Evolutionary conservation across 2,329 filamentous ascomycete genomes (phyloP).

Genomic region (Colletotrichum tabaci): DNA sequence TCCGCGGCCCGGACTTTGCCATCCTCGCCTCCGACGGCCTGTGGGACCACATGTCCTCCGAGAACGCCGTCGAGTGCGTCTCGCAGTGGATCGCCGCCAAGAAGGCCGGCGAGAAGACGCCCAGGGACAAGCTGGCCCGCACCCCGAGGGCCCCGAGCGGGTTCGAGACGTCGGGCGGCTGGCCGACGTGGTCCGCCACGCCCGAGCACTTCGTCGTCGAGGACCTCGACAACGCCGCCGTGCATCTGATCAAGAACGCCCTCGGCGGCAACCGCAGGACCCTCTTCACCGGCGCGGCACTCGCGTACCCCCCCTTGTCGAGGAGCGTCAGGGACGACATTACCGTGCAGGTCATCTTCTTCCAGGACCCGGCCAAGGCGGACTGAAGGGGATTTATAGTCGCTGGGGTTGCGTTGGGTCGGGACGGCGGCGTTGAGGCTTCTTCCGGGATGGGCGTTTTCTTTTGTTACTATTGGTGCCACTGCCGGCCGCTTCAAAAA

Average conservation of each 20-base stretch:
- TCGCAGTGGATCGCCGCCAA: slow-evolving; percentile 63
- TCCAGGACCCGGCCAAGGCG: slow-evolving; percentile 28
- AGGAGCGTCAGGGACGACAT: slow-evolving; percentile 79
- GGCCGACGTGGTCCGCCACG: slow-evolving; percentile 43
- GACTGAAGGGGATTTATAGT: not conserved
- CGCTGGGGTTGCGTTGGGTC: not conserved
- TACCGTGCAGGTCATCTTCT: slow-evolving; percentile 87
- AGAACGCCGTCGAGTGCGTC: slow-evolving; percentile 71
- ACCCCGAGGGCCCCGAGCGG: not conserved
- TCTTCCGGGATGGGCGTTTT: not conserved
- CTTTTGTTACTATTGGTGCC: too few relatives aligned
- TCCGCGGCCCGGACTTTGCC: slow-evolving; percentile 68
- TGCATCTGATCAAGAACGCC: slow-evolving; percentile 85
- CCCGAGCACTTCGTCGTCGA: slow-evolving; percentile 78
- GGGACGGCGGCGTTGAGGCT: not conserved
- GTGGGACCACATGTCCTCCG: slow-evolving; percentile 73
- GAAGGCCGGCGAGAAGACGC: slow-evolving; percentile 20
- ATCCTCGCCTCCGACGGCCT: slow-evolving; percentile 78
- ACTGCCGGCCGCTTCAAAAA: too few relatives aligned
- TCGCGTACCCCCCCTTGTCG: slow-evolving; percentile 81
- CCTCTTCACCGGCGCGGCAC: slow-evolving; percentile 77
- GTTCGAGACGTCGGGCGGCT: slow-evolving; percentile 44
- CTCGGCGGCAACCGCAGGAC: slow-evolving; percentile 83
- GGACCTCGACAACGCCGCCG: slow-evolving; percentile 79
- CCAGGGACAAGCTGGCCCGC: slow-evolving; percentile 28